Percentiles rank a stretch among this genome's conserved stretches.
These are phyloP conservation scores for Colletotrichum horii DNA, from an alignment of 2,329 filamentous ascomycete genomes.

Conservation along the genomic window DNA sequence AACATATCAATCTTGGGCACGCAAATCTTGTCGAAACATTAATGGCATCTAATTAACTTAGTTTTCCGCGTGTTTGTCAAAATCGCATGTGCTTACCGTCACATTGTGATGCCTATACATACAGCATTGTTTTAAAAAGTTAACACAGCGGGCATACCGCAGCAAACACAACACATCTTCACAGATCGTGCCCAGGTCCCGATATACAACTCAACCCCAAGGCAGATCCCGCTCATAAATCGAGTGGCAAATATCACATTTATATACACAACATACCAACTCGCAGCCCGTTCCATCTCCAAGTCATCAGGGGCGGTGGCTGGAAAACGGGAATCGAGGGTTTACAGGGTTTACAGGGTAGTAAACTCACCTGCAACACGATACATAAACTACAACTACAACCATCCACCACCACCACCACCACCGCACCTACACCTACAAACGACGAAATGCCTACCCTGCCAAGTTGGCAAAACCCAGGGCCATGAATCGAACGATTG, in stretches of 20 bases:
- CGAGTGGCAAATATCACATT: neutral
- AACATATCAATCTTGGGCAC: too few species aligned
- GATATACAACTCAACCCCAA: neutral
- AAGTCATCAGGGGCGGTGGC: neutral
- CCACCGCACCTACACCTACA: neutral
- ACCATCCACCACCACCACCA: neutral
- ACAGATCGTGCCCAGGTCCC: fast-evolving
- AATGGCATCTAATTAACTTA: too few species aligned
- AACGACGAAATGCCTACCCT: neutral
- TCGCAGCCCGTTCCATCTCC: neutral
- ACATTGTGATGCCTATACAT: too few species aligned
- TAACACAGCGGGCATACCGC: neutral
- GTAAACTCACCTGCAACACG: neutral
- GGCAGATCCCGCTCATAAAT: neutral
- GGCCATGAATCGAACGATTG: neutral
- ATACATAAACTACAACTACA: neutral
- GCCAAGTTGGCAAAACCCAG: neutral
- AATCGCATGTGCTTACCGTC: neutral
- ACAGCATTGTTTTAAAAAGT: too few species aligned
- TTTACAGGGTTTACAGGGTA: neutral
- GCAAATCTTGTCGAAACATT: too few species aligned
- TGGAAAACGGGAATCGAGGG: neutral
- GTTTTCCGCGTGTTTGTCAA: neutral
- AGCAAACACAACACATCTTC: neutral
- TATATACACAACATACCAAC: neutral